Evolutionary conservation across 306 rosid species (phyloP), one percentile per base, ranked within the genome.

Genomic region (Fragaria iinumae): DNA sequence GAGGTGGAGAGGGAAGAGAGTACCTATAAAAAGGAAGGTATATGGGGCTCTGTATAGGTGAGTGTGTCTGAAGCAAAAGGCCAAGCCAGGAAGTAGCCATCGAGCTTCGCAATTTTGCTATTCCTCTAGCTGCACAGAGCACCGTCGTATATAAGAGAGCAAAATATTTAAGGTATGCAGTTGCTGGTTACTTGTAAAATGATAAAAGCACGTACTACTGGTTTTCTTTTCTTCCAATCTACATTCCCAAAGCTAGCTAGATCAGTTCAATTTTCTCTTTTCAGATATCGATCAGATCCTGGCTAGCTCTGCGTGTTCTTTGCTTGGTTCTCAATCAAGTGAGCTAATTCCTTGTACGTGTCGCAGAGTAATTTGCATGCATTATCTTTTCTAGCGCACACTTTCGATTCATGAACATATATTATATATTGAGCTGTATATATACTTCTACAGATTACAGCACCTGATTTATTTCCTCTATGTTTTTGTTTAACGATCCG

Each of bases 1-100:
- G 44, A 63, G 43, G 68, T 63, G 44, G 36, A 32, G 62, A 59
- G 49, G 4, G 53, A n/a, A 32, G 36, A 43, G 69, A 21, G 44
- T 75, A 69, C 60, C 48, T 84, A 84, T 72, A 84, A 83, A 76
- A 47, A 71, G 63, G 72, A 17, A 21, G 48, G 77, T 72, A 74
- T 69, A 69, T 53, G 5, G 55, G 38, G 6, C 27, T 66, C 18
- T 25, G 62, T 71, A 41, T 10, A 9, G 3, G 68, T 60, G 77
- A 25, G 20, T 48, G 12, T 25, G 49, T 47, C 17, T 12, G 14
- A 41, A 73, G 75, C 75, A 45, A 21, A 45, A 17, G 76, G 38
- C 36, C 21, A 7, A 32, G 11, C 23, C 38, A 64, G 5, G 49
- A 77, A 11, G 71, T 82, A 50, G 82, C 21, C 75, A 80, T 50